Evolutionary conservation across 2,329 filamentous ascomycete species (phyloP), one percentile per base, ranked within the genome.

Genomic region (Cercospora brassicicola): DNA sequence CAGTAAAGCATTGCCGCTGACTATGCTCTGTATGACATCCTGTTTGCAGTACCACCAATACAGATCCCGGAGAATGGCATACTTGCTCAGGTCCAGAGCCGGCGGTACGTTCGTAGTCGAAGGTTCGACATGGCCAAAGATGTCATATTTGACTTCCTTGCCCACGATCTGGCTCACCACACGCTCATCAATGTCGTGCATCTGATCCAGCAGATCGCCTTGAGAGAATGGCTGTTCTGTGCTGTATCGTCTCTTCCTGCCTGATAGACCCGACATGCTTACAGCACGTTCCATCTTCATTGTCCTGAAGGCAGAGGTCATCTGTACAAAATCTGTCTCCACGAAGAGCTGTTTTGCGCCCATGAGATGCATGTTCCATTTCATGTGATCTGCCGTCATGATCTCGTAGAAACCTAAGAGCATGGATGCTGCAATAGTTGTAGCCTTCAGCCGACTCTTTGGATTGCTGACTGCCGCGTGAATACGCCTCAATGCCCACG

Each of bases 21-120:
- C 83, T 69, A 97, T 88, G 77, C 92, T 93, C 78, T 97, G 94
- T 73, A 94, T 96, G 8, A 91, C 88, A 78, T 98, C 95, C 83
- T 97, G 95, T 79, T 97, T 96, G 74, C 88, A 90, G 78, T 94
- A 97, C 91, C 93, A 97, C 94, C 94, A 99, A 77, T 91, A 96
- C 4, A 98, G 81, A 79, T 98, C 95, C 71, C 91, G 88, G 45
- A 95, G 84, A 15, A 91, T 90, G 75, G 95, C 91, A 75, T 91
- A 96, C 48, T 87, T 89, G 69, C 92, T 89, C 59, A 96, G 85
- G 69, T 98, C 94, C 15, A 71, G 74, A 71, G 36, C 70, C 69
- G 59, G 75, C 67, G 72, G 81, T 63, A 79, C 75, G 51, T 36
- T 70, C 71, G 39, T 62, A 67, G 65, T 28, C 70, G 63, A 80